A percentile compares a stretch with the other conserved stretches of the same genome.
These are phyloP conservation scores for Thalia dealbata DNA, from an alignment of 176 grass and related monocot genomes.

Conservation along the genomic window DNA sequence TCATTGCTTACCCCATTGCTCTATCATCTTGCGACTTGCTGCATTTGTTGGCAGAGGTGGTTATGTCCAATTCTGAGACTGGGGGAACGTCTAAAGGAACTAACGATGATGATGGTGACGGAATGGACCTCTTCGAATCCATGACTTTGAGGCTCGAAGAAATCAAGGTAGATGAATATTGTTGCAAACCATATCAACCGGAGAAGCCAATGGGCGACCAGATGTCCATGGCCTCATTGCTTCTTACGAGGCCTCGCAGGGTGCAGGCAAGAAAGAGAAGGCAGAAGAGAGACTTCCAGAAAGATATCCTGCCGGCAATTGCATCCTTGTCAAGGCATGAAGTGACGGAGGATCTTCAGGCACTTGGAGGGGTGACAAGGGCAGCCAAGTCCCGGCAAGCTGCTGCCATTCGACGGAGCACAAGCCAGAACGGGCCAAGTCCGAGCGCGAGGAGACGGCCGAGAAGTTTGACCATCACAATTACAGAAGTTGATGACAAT, in stretches of 20 bases:
- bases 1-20: background rate
- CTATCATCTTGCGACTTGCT: slow-evolving; percentile 22
- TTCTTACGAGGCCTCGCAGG: slow-evolving; percentile 47
- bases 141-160: slow-evolving; percentile 80
- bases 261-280: slow-evolving; percentile 56
- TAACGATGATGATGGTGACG: slow-evolving; percentile 36
- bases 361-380: slow-evolving; percentile 60
- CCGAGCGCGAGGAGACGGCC: slow-evolving; percentile 35
- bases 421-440: slow-evolving; percentile 13
- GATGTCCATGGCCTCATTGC: slow-evolving; percentile 28
- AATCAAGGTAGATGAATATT: slow-evolving; percentile 47
- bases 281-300: slow-evolving; percentile 76
- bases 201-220: slow-evolving; percentile 35
- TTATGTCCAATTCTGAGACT: slow-evolving; percentile 22
- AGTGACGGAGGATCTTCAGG: slow-evolving; percentile 71
- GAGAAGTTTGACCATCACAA: slow-evolving; percentile 19
- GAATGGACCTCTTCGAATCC: slow-evolving; percentile 62
- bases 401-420: slow-evolving; percentile 25
- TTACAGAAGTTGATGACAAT: background rate
- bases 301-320: slow-evolving; percentile 65
- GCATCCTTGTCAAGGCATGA: slow-evolving; percentile 68
- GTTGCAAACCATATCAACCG: slow-evolving; percentile 31
- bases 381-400: slow-evolving; percentile 41
- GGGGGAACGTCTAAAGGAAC: slow-evolving; percentile 11
- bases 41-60: slow-evolving; percentile 56